A percentile compares a stretch with the other conserved stretches of the same genome.
phyloP scores from a whole-genome alignment of 495 filamentous ascomycete species.

The Aspergillus sparsus region DNA sequence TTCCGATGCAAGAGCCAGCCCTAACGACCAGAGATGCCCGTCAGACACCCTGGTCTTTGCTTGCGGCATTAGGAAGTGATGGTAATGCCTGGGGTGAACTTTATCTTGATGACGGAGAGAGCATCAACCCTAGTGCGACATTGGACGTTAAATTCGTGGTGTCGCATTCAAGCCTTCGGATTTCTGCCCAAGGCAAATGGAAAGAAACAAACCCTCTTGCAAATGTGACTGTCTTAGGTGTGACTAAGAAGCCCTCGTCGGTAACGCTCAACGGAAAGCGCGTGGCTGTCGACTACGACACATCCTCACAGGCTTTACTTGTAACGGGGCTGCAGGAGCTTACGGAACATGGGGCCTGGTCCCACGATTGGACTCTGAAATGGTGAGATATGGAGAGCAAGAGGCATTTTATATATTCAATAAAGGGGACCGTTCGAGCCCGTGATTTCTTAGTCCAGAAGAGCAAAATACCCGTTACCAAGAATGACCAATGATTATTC shows the following conservation, averaged over 20 bases:
- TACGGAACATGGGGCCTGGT: constrained; percentile 58
- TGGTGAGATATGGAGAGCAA: constrained; percentile 42
- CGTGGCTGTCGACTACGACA: constrained; percentile 54
- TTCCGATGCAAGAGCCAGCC: constrained; percentile 71
- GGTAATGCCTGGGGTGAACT: constrained; percentile 65
- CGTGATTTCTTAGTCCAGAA: no score
- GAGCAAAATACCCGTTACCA: no score
- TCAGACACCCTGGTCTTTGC: constrained; percentile 67
- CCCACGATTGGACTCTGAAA: constrained; percentile 55
- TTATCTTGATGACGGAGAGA: constrained; percentile 86
- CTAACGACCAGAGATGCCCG: constrained; percentile 68
- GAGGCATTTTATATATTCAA: no score
- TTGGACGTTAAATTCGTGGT: constrained; percentile 61
- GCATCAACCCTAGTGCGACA: constrained; percentile 57
- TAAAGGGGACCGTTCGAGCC: no score
- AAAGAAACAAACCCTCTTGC: constrained; percentile 60
- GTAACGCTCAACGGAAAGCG: constrained; percentile 55
- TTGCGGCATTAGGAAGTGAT: constrained; percentile 59
- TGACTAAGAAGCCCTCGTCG: constrained; percentile 39
- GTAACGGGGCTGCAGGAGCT: constrained; percentile 52
- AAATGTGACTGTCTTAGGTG: constrained; percentile 69
- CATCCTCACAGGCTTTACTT: constrained; percentile 46
- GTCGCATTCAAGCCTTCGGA: constrained; percentile 45
- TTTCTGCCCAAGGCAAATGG: constrained; percentile 53
- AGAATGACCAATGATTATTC: no score